These are phyloP conservation scores for Stachybotrys echinatus DNA, from an alignment of 2,329 filamentous ascomycete species.

Conservation along the genomic window DNA sequence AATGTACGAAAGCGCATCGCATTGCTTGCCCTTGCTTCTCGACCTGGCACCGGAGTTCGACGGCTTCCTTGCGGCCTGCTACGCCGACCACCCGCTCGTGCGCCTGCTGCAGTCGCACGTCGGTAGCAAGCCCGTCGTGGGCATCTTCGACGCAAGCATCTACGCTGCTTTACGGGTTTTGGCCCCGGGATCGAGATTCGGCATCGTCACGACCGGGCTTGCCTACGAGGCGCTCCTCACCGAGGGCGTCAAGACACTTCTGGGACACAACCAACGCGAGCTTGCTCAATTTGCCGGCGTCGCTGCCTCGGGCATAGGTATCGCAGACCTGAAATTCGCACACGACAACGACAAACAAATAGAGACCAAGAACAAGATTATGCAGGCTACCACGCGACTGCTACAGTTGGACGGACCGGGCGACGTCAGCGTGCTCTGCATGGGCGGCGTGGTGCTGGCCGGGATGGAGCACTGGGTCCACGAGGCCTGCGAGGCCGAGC, in stretches of 20 bases:
- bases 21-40: conserved; percentile 6
- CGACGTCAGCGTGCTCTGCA: conserved; percentile 5
- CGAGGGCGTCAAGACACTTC: conserved; percentile 1
- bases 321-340: conserved; percentile 2
- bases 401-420: not conserved
- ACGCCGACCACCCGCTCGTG: conserved; percentile 8
- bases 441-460: conserved; percentile 8
- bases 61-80: conserved; percentile 9
- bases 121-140: conserved; percentile 7
- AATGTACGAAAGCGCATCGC: conserved; percentile 8
- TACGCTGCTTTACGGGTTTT: conserved; percentile 6
- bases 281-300: conserved; percentile 7
- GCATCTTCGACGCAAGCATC: conserved; percentile 10
- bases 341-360: not conserved
- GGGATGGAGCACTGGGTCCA: conserved; percentile 9
- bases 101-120: conserved; percentile 5
- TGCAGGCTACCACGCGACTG: conserved; percentile 1
- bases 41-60: conserved; percentile 5
- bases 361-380: conserved; percentile 2
- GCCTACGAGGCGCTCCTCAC: conserved; percentile 6
- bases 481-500: conserved; percentile 5
- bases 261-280: conserved; percentile 2
- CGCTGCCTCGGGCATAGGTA: conserved; percentile 5
- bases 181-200: conserved; percentile 2
- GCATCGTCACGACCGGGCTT: conserved; percentile 7